Evolutionary conservation across 1,284 basidiomycete genomes (phyloP).

Genomic region (Spongispora temasekensis): DNA sequence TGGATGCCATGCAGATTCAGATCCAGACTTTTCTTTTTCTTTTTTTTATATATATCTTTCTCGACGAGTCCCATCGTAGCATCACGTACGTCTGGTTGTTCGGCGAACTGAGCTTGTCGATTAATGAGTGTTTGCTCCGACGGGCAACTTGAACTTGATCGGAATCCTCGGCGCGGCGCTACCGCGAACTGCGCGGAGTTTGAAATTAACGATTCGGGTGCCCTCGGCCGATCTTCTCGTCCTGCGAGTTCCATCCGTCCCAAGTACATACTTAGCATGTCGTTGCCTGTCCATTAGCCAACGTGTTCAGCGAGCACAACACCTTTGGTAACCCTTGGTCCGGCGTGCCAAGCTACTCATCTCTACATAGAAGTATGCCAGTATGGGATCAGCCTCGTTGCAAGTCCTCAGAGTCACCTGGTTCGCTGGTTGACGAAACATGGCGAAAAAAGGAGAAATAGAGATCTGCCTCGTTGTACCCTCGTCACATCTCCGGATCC

Average conservation of each 20-base stretch:
- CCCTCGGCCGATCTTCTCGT: neutral
- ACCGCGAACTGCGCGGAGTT: constrained; percentile 16
- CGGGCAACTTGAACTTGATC: constrained; percentile 23
- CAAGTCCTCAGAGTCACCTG: too few relatives aligned
- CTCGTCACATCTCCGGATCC: too few relatives aligned
- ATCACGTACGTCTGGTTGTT: neutral
- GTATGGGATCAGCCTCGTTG: neutral
- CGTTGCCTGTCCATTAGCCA: neutral
- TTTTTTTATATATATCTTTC: too few relatives aligned
- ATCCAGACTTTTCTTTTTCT: too few relatives aligned
- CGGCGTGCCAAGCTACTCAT: neutral
- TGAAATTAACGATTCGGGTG: constrained; percentile 22
- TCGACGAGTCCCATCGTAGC: too few relatives aligned
- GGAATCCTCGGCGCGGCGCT: constrained; percentile 21
- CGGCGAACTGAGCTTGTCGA: too few relatives aligned
- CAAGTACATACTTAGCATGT: neutral
- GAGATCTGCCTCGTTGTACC: too few relatives aligned
- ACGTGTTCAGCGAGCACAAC: neutral
- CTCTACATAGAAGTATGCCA: neutral
- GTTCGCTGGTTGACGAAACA: neutral
- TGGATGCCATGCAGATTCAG: constrained; percentile 13
- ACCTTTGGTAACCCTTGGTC: neutral
- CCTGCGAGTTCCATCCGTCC: neutral
- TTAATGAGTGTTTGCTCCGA: too few relatives aligned
- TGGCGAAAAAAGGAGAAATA: neutral